These are phyloP conservation scores for Lolium perenne DNA, from an alignment of 176 grass and related monocot species.

Conservation along the genomic window DNA sequence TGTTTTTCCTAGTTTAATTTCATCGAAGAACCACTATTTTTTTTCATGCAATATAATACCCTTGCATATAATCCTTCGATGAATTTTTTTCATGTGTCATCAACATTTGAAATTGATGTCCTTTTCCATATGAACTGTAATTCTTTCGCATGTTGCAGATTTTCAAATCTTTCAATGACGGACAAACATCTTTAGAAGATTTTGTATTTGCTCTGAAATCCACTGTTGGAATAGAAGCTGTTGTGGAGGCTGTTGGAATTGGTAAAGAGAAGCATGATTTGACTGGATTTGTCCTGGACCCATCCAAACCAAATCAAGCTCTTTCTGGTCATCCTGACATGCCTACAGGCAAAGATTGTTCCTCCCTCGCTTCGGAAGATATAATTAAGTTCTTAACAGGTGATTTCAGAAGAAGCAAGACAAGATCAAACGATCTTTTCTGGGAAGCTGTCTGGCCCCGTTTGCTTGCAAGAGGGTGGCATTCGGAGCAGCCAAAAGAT, in stretches of 20 bases:
- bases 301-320: conserved; percentile 60
- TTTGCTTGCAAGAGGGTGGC: conserved; percentile 94
- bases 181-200: conserved; percentile 65
- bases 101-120: conserved; percentile 18
- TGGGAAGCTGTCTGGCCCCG: conserved; percentile 99
- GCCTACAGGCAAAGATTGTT: conserved; percentile 88
- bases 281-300: conserved; percentile 69
- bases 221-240: conserved; percentile 61
- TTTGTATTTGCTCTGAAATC: conserved; percentile 79
- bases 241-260: conserved; percentile 80
- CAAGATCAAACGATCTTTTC: conserved; percentile 92
- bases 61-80: conserved; percentile 7
- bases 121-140: conserved; percentile 32
- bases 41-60: conserved; percentile 19
- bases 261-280: conserved; percentile 84
- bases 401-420: conserved; percentile 96
- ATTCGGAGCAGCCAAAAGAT: conserved; percentile 94
- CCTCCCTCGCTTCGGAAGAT: conserved; percentile 71
- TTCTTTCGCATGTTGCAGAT: conserved; percentile 59
- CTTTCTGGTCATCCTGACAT: conserved; percentile 59
- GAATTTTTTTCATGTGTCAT: neutral
- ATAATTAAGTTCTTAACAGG: conserved; percentile 98
- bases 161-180: conserved; percentile 67
- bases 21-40: conserved; percentile 22
- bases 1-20: conserved; percentile 39